Conservation (phyloP, 805 yeast genomes). For the Lipomyces anomalus region DNA sequence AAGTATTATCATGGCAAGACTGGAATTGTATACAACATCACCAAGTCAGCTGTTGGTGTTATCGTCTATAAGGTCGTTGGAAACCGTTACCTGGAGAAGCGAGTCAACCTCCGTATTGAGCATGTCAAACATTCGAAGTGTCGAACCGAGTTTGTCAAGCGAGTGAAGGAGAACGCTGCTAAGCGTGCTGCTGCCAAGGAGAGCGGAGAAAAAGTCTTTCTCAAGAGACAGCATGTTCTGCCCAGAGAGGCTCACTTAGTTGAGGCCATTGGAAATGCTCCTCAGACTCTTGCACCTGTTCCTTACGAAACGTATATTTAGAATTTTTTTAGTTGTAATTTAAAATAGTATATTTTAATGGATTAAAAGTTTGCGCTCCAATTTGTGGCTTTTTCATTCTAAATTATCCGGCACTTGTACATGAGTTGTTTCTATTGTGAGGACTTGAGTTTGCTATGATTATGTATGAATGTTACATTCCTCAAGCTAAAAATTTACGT, state of each 20-base stretch:
- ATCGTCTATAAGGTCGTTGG: slow-evolving; percentile 98
- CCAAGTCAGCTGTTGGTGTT: slow-evolving; percentile 98
- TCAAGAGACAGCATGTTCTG: slow-evolving; percentile 97
- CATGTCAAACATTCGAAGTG: slow-evolving; percentile 99
- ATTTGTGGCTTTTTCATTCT: no score
- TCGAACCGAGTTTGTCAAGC: slow-evolving; percentile 97
- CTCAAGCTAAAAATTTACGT: no score
- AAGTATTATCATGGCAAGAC: slow-evolving; percentile 99
- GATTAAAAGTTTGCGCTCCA: background rate
- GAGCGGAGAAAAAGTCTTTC: slow-evolving; percentile 80
- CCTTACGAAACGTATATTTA: slow-evolving; percentile 99
- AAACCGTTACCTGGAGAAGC: slow-evolving; percentile 98
- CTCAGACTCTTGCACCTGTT: slow-evolving; percentile 98
- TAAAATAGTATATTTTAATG: background rate
- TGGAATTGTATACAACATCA: slow-evolving; percentile 97
- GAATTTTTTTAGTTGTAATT: slow-evolving; percentile 11
- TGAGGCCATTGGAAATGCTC: slow-evolving; percentile 73
- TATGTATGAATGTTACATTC: no score
- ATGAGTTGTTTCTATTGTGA: no score
- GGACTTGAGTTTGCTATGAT: no score
- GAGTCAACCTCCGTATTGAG: slow-evolving; percentile 97
- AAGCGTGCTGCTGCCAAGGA: slow-evolving; percentile 91
- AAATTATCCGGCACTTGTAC: no score
- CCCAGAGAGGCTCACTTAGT: slow-evolving; percentile 93
- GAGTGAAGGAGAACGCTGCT: slow-evolving; percentile 96